Conservation (phyloP, 108 stramenopile species). For the Cyclostephanos tholiformis region DNA sequence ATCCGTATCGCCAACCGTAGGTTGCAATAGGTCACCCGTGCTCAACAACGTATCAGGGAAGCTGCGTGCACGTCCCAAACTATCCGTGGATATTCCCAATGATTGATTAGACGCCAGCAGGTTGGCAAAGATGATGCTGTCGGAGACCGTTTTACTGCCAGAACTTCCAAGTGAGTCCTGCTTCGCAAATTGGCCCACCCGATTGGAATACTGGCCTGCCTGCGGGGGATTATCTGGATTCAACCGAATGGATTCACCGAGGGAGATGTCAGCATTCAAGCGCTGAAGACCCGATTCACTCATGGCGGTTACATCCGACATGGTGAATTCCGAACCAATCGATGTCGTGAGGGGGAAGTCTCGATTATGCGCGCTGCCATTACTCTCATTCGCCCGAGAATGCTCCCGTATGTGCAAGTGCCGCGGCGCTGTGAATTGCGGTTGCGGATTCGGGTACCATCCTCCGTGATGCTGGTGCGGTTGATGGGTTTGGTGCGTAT, state of each 20-base stretch:
- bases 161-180: not conserved
- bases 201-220: not conserved
- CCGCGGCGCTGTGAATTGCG: constrained; percentile 3
- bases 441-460: constrained; percentile 10
- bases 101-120: constrained; percentile 15
- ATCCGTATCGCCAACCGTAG: constrained; percentile 22
- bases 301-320: constrained; percentile 42
- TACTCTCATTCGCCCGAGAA: not conserved
- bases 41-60: constrained; percentile 45
- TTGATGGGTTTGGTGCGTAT: not conserved
- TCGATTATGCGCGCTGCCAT: not conserved
- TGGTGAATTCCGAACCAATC: constrained; percentile 38
- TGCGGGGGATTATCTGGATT: not conserved
- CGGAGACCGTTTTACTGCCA: not conserved
- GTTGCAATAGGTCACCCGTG: constrained; percentile 26
- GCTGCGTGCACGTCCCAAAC: constrained; percentile 27
- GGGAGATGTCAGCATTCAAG: not conserved
- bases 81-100: constrained; percentile 11
- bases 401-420: constrained; percentile 15
- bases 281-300: not conserved
- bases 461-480: constrained; percentile 11
- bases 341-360: constrained; percentile 36
- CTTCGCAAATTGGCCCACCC: not conserved
- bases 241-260: constrained; percentile 11
- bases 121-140: not conserved